Conservation (phyloP, 345 rosid species). For the Orychophragmus violaceus region DNA sequence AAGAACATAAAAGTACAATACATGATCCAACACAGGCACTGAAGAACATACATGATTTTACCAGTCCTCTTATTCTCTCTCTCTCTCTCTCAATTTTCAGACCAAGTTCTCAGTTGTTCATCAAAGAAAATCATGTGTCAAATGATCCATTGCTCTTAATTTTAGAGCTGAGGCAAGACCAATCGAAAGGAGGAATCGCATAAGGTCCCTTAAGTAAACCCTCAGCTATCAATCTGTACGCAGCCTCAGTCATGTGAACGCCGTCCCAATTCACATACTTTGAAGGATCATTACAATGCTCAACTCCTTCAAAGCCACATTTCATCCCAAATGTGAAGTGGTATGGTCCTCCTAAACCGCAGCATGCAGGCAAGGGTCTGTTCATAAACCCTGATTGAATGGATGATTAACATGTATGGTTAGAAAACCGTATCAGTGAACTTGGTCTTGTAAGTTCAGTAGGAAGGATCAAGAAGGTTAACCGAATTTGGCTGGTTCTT, state of each 20-base stretch:
- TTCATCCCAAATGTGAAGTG: neutral
- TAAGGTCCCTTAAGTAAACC: constrained; percentile 20
- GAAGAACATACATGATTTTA: neutral
- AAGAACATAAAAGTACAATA: neutral
- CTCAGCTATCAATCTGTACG: constrained; percentile 18
- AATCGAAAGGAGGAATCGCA: constrained; percentile 4
- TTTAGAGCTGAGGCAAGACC: constrained; percentile 3
- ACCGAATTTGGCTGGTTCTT: constrained; percentile 40
- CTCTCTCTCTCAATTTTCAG: neutral
- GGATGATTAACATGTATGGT: neutral
- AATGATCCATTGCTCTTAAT: neutral
- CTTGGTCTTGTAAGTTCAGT: neutral
- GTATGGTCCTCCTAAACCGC: neutral
- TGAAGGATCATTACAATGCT: constrained; percentile 33
- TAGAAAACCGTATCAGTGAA: neutral
- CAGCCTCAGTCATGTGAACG: constrained; percentile 30
- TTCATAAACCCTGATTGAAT: constrained; percentile 26
- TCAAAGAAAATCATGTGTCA: neutral
- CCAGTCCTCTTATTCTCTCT: neutral
- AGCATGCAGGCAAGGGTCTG: constrained; percentile 27
- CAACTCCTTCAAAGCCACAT: constrained; percentile 17
- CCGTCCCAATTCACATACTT: constrained; percentile 41
- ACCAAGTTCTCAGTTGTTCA: neutral
- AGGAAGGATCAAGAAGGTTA: neutral
- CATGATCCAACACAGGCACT: neutral